These are phyloP conservation scores for Phylloporus arenicola DNA, from an alignment of 768 basidiomycete species.

Conservation along the genomic window DNA sequence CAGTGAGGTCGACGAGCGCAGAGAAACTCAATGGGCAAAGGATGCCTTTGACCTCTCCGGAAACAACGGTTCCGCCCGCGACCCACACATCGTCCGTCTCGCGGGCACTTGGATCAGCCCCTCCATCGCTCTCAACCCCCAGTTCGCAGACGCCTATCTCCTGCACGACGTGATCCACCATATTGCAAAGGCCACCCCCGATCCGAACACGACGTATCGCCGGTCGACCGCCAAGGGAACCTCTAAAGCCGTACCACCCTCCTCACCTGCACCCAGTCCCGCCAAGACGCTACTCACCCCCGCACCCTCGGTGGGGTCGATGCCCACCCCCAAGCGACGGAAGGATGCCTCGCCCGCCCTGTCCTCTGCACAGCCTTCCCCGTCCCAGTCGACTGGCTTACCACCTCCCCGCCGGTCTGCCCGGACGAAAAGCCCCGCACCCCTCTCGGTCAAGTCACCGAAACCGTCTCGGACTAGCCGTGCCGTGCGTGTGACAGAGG, in stretches of 20 bases:
- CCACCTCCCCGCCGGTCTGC: conserved; percentile 42
- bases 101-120: conserved; percentile 86
- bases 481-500: conserved; percentile 25
- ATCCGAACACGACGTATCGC: conserved; percentile 73
- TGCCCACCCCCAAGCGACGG: conserved; percentile 57
- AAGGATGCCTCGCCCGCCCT: conserved; percentile 51
- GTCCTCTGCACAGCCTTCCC: conserved; percentile 9
- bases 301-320: conserved; percentile 33
- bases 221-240: conserved; percentile 46
- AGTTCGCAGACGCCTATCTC: conserved; percentile 61
- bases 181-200: conserved; percentile 69
- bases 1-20: conserved; percentile 67
- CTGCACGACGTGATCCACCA: conserved; percentile 56
- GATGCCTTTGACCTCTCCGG: conserved; percentile 68
- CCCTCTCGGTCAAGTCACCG: conserved; percentile 34
- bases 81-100: conserved; percentile 60
- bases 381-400: conserved; percentile 18
- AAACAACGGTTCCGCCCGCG: conserved; percentile 68
- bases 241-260: conserved; percentile 24
- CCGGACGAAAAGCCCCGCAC: conserved; percentile 40
- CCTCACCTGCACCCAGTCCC: conserved; percentile 21
- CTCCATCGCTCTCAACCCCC: conserved; percentile 48
- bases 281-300: conserved; percentile 29
- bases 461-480: conserved; percentile 20
- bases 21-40: conserved; percentile 80